phyloP scores from a whole-genome alignment of 2,329 filamentous ascomycete species.

The Microsporum canis region DNA sequence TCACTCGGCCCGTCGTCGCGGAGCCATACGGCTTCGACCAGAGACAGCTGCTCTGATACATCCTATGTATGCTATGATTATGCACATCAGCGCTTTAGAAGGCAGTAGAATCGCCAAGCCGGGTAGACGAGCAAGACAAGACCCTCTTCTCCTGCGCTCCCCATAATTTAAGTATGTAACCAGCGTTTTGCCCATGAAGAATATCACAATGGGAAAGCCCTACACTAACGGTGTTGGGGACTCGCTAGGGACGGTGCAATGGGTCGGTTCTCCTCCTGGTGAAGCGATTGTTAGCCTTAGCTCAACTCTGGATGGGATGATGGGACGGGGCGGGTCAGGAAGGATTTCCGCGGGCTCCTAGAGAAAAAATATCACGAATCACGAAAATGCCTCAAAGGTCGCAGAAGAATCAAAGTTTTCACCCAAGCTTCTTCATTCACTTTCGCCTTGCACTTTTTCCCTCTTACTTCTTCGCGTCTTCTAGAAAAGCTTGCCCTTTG shows the following conservation, averaged over 20 bases:
- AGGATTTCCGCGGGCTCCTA: conserved; percentile 1
- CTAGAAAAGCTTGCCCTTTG: background rate
- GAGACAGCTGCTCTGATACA: too few species aligned
- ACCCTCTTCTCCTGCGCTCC: background rate
- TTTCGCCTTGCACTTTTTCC: background rate
- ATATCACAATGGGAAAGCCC: background rate
- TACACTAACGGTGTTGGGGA: background rate
- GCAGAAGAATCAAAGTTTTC: background rate
- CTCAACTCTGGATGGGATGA: background rate
- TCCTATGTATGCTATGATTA: background rate
- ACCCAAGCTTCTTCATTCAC: background rate
- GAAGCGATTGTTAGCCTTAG: background rate
- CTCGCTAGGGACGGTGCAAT: background rate
- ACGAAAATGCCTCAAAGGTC: background rate
- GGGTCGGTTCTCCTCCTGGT: background rate
- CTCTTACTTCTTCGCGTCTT: background rate
- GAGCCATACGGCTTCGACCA: background rate
- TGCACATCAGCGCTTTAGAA: background rate
- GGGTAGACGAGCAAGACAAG: conserved; percentile 2
- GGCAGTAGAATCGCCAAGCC: background rate
- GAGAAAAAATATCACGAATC: background rate
- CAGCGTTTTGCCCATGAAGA: background rate
- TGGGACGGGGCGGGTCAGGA: conserved; percentile 2
- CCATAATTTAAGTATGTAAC: background rate
- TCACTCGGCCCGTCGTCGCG: background rate